Conservation (phyloP, 2,329 filamentous ascomycete species). For the Shiraia bambusicola region DNA sequence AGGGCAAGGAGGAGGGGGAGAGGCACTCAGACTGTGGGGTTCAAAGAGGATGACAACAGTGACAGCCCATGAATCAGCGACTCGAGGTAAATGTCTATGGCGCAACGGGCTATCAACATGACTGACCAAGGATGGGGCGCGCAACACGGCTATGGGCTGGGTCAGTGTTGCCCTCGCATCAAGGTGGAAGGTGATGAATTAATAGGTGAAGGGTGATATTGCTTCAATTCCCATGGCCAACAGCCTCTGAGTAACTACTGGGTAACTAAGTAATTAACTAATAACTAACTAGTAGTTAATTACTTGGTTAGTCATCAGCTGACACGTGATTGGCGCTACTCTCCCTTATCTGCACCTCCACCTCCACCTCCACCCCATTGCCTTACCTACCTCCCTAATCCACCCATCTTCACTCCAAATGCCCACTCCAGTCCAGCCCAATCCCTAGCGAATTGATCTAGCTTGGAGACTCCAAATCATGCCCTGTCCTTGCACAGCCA, state of each 20-base stretch:
- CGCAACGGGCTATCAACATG: constrained; percentile 18
- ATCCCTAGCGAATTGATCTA: too few species aligned
- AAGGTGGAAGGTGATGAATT: too few species aligned
- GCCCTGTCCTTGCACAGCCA: not conserved
- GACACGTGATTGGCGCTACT: constrained; percentile 5
- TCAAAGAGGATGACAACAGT: constrained; percentile 8
- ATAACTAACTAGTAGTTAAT: too few species aligned
- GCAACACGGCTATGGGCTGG: constrained; percentile 7
- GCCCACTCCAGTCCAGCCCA: too few species aligned
- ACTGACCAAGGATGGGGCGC: constrained; percentile 10
- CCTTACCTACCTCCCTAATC: not conserved
- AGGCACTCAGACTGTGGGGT: constrained; percentile 4
- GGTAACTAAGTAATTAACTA: too few species aligned
- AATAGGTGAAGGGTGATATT: too few species aligned
- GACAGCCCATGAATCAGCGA: constrained; percentile 30
- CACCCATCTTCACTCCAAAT: too few species aligned
- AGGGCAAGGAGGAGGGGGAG: not conserved
- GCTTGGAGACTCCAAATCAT: not conserved
- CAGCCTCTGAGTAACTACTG: too few species aligned
- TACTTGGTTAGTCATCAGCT: constrained; percentile 6
- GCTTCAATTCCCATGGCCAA: too few species aligned
- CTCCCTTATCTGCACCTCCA: constrained; percentile 11
- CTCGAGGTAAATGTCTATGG: constrained; percentile 13
- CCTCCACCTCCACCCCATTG: not conserved
- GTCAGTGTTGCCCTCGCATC: constrained; percentile 12